Evolutionary conservation across 805 yeast genomes (phyloP).

Genomic region (Myxozyma sirexii): DNA sequence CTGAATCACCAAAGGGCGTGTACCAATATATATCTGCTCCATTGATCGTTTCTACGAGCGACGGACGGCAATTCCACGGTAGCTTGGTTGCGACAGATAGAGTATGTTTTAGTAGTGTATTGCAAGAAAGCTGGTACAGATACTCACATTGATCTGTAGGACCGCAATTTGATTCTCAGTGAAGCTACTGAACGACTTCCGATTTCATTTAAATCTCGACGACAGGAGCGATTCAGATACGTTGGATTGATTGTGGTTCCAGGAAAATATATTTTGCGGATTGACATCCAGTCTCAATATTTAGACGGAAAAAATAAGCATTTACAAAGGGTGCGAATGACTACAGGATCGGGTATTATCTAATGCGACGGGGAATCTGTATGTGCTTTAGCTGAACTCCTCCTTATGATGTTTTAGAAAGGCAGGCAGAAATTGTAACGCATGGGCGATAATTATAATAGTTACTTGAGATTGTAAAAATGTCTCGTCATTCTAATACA

Average conservation of each 20-base stretch:
- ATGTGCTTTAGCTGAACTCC: background rate
- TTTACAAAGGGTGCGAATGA: background rate
- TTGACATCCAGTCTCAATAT: slow-evolving; percentile 14
- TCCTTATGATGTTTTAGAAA: background rate
- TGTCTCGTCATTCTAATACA: background rate
- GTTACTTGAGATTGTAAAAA: background rate
- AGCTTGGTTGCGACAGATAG: slow-evolving; percentile 32
- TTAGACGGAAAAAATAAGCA: background rate
- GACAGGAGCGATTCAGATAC: slow-evolving; percentile 18
- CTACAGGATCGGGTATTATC: background rate
- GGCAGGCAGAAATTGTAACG: background rate
- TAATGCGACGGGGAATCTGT: background rate
- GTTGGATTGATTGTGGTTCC: slow-evolving; percentile 36
- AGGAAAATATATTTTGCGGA: slow-evolving; percentile 28
- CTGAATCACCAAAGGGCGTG: slow-evolving; percentile 39
- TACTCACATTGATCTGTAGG: slow-evolving; percentile 9
- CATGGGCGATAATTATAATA: background rate
- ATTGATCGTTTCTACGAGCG: slow-evolving; percentile 25
- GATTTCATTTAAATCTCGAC: slow-evolving; percentile 12
- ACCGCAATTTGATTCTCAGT: slow-evolving; percentile 27
- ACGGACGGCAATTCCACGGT: slow-evolving; percentile 34
- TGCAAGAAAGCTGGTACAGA: background rate
- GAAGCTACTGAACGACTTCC: slow-evolving; percentile 33
- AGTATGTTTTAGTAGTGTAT: slow-evolving; percentile 7
- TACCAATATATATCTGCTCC: slow-evolving; percentile 17